phyloP scores from a whole-genome alignment of 352 stramenopile species.

The Hyaloperonospora arabidopsidis region DNA sequence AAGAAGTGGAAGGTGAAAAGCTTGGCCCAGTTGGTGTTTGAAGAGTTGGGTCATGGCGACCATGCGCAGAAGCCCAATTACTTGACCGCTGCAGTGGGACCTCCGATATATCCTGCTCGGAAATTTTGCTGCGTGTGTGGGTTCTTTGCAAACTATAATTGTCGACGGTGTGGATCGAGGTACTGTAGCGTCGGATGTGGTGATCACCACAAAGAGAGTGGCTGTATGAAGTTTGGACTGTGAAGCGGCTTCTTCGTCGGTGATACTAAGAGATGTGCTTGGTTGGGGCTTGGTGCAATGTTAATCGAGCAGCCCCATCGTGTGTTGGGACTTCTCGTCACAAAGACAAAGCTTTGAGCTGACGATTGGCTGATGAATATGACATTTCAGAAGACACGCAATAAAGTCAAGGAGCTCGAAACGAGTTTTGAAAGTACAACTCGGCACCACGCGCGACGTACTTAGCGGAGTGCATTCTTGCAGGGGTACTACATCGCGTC shows the following conservation, averaged over 20 bases:
- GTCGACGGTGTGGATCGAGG: slow-evolving; percentile 40
- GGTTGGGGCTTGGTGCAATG: no score
- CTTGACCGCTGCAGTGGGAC: slow-evolving; percentile 51
- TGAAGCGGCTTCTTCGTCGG: slow-evolving; percentile 11
- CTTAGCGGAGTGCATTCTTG: no score
- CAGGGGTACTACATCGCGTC: no score
- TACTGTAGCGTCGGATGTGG: slow-evolving; percentile 80
- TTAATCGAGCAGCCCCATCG: no score
- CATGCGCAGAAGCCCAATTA: slow-evolving; percentile 48
- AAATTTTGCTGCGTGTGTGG: slow-evolving; percentile 85
- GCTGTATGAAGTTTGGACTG: slow-evolving; percentile 85
- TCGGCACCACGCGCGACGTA: no score
- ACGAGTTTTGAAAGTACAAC: no score
- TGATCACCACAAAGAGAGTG: slow-evolving; percentile 85
- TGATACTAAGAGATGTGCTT: not conserved
- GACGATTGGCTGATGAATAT: no score
- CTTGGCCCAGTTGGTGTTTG: slow-evolving; percentile 80
- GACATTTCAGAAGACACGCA: no score
- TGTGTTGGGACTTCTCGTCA: no score
- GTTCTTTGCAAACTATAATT: slow-evolving; percentile 74
- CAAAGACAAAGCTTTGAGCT: no score
- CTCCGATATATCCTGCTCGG: slow-evolving; percentile 51
- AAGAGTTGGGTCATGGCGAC: slow-evolving; percentile 44
- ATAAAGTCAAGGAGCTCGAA: no score
- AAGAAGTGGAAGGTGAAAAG: slow-evolving; percentile 83